Conservation (phyloP, 768 basidiomycete genomes). For the Boletus tomentosulus region DNA sequence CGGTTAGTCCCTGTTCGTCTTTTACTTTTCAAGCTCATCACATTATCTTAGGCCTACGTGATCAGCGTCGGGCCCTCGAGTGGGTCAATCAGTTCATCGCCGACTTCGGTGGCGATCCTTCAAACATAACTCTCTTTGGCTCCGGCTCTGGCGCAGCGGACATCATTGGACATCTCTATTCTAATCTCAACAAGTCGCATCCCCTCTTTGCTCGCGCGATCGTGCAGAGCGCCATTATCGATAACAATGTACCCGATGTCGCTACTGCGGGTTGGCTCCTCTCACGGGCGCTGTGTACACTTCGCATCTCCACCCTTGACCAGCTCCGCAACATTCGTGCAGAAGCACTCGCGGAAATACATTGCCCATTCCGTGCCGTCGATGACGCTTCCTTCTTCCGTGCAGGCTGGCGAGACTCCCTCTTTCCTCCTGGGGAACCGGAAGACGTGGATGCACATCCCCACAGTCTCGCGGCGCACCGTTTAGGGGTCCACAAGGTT, state of each 20-base stretch:
- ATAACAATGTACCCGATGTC: conserved; percentile 58
- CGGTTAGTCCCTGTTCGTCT: conserved; percentile 39
- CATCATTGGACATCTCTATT: conserved; percentile 60
- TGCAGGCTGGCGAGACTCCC: conserved; percentile 50
- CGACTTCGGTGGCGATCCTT: conserved; percentile 65
- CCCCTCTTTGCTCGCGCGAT: conserved; percentile 73
- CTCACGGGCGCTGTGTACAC: conserved; percentile 54
- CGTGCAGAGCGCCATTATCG: conserved; percentile 66
- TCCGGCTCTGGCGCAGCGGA: conserved; percentile 46
- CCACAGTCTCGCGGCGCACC: conserved; percentile 18
- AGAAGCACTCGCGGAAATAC: conserved; percentile 52
- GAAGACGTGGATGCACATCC: conserved; percentile 17
- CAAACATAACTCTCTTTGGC: conserved; percentile 41
- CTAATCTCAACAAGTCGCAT: conserved; percentile 50
- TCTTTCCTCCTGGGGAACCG: conserved; percentile 30
- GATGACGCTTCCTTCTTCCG: conserved; percentile 72
- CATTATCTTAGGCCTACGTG: conserved; percentile 47
- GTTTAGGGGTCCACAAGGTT: conserved; percentile 23
- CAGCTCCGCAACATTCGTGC: conserved; percentile 58
- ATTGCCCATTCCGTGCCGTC: conserved; percentile 49
- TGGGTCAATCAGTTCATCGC: conserved; percentile 59
- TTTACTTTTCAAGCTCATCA: conserved; percentile 2
- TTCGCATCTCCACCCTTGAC: conserved; percentile 52
- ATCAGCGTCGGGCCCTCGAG: conserved; percentile 60
- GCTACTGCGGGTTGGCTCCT: conserved; percentile 62